phyloP scores from a whole-genome alignment of 495 filamentous ascomycete species.

The Aspergillus coremiiformis region DNA sequence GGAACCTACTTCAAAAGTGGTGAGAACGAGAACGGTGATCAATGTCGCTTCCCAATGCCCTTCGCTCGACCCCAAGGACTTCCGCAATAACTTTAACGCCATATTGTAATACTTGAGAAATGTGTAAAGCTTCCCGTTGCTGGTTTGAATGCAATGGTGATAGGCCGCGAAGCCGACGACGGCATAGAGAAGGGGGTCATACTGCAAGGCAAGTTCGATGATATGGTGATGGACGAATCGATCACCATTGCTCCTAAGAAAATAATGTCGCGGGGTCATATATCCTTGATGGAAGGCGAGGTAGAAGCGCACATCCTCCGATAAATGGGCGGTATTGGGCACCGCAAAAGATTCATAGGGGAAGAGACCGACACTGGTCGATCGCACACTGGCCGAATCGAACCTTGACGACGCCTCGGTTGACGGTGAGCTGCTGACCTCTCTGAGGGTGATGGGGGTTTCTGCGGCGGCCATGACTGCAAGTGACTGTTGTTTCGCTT shows the following conservation, averaged over 20 bases:
- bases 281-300: conserved; percentile 68
- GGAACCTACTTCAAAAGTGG: conserved; percentile 75
- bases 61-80: conserved; percentile 60
- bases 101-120: conserved; percentile 89
- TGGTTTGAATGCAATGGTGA: conserved; percentile 63
- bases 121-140: conserved; percentile 62
- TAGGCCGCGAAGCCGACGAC: conserved; percentile 89
- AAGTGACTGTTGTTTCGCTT: conserved; percentile 29
- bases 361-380: conserved; percentile 27
- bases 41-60: conserved; percentile 68
- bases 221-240: conserved; percentile 67
- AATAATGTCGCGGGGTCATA: conserved; percentile 74
- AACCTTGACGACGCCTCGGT: conserved; percentile 32
- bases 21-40: conserved; percentile 84
- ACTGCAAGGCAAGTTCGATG: conserved; percentile 61
- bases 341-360: conserved; percentile 17
- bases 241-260: conserved; percentile 56
- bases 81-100: conserved; percentile 68
- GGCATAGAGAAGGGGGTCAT: conserved; percentile 81
- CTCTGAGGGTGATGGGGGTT: conserved; percentile 28
- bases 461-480: conserved; percentile 22
- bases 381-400: conserved; percentile 29
- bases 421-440: conserved; percentile 39
- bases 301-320: conserved; percentile 68
- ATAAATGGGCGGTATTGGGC: conserved; percentile 38